A percentile compares a stretch with the other conserved stretches of the same genome.
Conservation (phyloP, 768 basidiomycete species). For the Auriscalpium vulgare region DNA sequence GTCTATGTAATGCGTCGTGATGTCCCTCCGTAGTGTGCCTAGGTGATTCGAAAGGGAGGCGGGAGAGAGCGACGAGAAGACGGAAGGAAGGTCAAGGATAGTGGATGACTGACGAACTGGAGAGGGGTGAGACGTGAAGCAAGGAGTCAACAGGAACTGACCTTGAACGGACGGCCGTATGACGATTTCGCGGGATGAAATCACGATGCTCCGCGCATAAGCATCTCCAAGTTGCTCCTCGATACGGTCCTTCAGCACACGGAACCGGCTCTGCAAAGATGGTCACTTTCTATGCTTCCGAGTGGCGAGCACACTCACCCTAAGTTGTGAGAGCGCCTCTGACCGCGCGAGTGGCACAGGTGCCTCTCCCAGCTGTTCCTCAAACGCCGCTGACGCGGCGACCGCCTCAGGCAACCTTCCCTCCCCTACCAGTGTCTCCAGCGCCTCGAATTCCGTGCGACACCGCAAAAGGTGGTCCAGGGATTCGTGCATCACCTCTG, state of each 20-base stretch:
- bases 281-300: not conserved
- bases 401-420: constrained; percentile 65
- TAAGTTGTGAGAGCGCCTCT: constrained; percentile 45
- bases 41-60: constrained; percentile 48
- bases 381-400: constrained; percentile 32
- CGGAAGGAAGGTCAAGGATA: constrained; percentile 40
- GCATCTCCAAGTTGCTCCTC: constrained; percentile 71
- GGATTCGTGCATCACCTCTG: constrained; percentile 39
- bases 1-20: constrained; percentile 53
- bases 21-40: constrained; percentile 55
- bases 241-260: constrained; percentile 45
- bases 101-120: constrained; percentile 52
- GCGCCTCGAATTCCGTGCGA: constrained; percentile 34
- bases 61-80: constrained; percentile 53
- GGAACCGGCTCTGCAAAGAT: constrained; percentile 42
- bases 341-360: constrained; percentile 46
- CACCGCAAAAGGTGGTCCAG: constrained; percentile 50
- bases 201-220: constrained; percentile 48
- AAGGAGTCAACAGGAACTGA: constrained; percentile 24
- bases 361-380: constrained; percentile 35
- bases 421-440: constrained; percentile 39
- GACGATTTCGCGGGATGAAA: constrained; percentile 41
- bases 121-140: not conserved
- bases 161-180: constrained; percentile 46
- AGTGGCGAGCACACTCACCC: constrained; percentile 34